phyloP scores from a whole-genome alignment of 768 basidiomycete genomes.

The Termitomyces sp. region DNA sequence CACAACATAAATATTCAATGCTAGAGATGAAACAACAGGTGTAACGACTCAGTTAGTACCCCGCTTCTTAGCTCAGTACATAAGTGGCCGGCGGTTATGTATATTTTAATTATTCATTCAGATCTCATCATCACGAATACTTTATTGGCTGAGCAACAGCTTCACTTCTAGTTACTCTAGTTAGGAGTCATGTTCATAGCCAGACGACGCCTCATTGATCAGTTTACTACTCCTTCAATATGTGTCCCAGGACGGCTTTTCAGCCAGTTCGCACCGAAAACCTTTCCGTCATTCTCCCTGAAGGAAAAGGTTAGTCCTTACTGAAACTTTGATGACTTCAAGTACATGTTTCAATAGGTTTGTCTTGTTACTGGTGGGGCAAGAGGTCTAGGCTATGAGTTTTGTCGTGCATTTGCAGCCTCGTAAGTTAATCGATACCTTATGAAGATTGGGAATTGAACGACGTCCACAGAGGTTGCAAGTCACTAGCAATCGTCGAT shows the following conservation, averaged over 20 bases:
- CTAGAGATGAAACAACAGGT: too few species aligned
- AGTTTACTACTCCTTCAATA: background rate
- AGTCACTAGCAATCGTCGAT: constrained; percentile 75
- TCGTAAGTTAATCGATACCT: constrained; percentile 44
- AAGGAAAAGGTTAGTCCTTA: constrained; percentile 51
- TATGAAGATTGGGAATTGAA: background rate
- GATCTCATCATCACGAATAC: too few species aligned
- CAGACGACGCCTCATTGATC: background rate
- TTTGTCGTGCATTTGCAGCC: constrained; percentile 85
- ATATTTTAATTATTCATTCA: too few species aligned
- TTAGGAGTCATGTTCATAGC: background rate
- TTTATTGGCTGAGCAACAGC: background rate
- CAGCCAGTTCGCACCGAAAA: constrained; percentile 27
- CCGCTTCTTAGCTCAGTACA: too few species aligned
- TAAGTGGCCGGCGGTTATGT: too few species aligned
- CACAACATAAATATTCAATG: too few species aligned
- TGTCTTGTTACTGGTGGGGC: constrained; percentile 93
- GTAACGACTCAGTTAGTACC: too few species aligned
- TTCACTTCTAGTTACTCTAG: background rate
- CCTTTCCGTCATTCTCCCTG: constrained; percentile 75
- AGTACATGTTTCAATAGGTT: constrained; percentile 41
- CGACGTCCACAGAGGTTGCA: constrained; percentile 58
- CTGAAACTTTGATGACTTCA: background rate
- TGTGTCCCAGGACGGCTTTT: background rate
- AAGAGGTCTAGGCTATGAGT: constrained; percentile 83